phyloP scores from a whole-genome alignment of 306 rosid species.

The Quercus alba region DNA sequence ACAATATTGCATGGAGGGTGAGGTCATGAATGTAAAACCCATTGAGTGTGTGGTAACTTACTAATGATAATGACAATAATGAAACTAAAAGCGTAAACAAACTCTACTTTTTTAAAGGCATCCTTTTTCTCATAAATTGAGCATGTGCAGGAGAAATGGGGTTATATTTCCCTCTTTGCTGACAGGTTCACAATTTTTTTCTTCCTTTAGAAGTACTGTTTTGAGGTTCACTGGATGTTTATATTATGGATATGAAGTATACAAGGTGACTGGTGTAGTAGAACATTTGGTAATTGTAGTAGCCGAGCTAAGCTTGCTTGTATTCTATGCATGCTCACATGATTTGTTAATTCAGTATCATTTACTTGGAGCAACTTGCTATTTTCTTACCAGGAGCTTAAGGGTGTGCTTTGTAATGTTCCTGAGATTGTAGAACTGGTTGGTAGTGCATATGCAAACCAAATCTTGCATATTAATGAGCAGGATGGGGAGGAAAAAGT shows the following conservation, averaged over 20 bases:
- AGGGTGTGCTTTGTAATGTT: constrained; percentile 58
- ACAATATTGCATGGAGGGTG: too few relatives aligned
- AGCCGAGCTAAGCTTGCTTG: constrained; percentile 6
- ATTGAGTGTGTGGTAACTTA: too few relatives aligned
- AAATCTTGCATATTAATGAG: constrained; percentile 40
- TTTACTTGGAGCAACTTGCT: constrained; percentile 15
- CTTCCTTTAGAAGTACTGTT: background rate
- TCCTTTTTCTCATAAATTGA: background rate
- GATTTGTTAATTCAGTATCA: background rate
- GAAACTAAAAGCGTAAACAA: background rate
- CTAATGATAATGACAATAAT: too few relatives aligned
- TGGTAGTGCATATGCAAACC: constrained; percentile 54
- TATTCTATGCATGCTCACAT: background rate
- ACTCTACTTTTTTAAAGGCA: background rate
- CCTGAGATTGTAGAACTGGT: constrained; percentile 78
- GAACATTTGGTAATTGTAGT: background rate
- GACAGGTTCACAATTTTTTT: background rate
- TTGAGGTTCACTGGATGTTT: background rate
- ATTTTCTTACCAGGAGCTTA: constrained; percentile 67
- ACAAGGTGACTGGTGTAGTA: background rate
- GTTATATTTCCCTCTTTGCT: background rate
- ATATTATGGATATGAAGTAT: background rate
- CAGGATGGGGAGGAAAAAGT: constrained; percentile 50
- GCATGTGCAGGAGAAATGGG: background rate
- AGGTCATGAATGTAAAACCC: too few relatives aligned